A percentile compares a stretch with the other conserved stretches of the same genome.
These are phyloP conservation scores for Penstemon barbatus DNA, from an alignment of 257 asterid genomes.

Conservation along the genomic window DNA sequence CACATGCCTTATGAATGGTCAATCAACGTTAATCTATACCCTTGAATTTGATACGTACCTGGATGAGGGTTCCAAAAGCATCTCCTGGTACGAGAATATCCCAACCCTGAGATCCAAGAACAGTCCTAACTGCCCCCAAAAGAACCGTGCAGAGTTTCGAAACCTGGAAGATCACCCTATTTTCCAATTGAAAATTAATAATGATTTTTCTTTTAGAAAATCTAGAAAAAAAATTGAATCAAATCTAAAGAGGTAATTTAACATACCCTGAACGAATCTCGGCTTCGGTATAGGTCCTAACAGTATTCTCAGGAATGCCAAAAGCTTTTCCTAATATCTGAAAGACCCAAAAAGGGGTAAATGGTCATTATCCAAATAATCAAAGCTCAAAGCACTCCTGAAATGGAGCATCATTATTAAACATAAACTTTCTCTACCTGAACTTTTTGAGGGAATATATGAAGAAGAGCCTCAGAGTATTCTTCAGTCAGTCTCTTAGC, in stretches of 20 bases:
- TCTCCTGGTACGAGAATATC: slow-evolving; percentile 93
- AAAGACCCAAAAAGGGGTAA: slow-evolving; percentile 29
- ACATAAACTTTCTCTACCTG: slow-evolving; percentile 51
- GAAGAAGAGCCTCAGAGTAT: slow-evolving; percentile 89
- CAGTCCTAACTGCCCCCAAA: slow-evolving; percentile 69
- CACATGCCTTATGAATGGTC: too few species aligned
- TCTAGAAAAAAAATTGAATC: neutral
- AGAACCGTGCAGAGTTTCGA: slow-evolving; percentile 89
- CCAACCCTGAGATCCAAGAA: slow-evolving; percentile 87
- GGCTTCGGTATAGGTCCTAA: slow-evolving; percentile 93
- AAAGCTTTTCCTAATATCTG: slow-evolving; percentile 88
- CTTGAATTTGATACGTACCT: slow-evolving; percentile 41
- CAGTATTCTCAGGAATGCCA: slow-evolving; percentile 87
- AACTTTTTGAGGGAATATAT: slow-evolving; percentile 79
- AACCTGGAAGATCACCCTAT: slow-evolving; percentile 90
- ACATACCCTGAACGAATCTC: slow-evolving; percentile 96
- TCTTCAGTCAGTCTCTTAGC: slow-evolving; percentile 90
- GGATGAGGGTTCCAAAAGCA: slow-evolving; percentile 76
- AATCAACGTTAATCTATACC: too few species aligned
- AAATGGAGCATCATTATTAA: neutral
- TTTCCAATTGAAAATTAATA: slow-evolving; percentile 33
- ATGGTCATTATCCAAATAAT: too few species aligned
- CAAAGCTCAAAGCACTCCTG: too few species aligned
- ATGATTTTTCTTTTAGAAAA: too few species aligned
- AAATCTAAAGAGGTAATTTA: neutral